phyloP scores from a whole-genome alignment of 768 basidiomycete species.

The Tylopilus subfusipes region DNA sequence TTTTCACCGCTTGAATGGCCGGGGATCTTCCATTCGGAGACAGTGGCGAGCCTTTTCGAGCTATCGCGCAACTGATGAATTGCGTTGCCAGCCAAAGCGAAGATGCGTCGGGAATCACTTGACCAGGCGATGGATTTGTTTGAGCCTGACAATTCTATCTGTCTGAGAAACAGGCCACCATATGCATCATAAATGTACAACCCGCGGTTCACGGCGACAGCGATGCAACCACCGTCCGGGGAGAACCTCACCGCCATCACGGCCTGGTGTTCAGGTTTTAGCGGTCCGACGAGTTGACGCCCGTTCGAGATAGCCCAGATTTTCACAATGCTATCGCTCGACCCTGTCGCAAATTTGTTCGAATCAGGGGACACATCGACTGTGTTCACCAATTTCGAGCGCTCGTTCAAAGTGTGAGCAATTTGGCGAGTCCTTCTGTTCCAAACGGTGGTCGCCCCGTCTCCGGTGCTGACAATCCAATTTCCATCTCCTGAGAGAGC shows the following conservation, averaged over 20 bases:
- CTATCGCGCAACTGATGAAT: no score
- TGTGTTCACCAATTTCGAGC: neutral
- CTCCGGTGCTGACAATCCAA: neutral
- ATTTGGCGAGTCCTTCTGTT: neutral
- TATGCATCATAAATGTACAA: no score
- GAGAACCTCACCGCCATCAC: constrained; percentile 3
- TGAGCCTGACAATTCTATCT: no score
- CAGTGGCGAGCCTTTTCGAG: neutral
- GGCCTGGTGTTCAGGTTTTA: neutral
- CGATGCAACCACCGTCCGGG: neutral
- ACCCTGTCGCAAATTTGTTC: neutral
- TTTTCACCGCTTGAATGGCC: neutral
- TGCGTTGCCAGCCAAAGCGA: neutral
- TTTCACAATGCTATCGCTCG: neutral
- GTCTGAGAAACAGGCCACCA: no score
- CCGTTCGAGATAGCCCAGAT: constrained; percentile 4
- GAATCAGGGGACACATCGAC: constrained; percentile 1
- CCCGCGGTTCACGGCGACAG: neutral
- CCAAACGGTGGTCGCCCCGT: neutral
- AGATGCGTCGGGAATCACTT: neutral
- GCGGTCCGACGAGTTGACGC: neutral
- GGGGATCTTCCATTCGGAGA: neutral
- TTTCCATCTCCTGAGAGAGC: neutral
- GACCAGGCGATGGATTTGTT: neutral
- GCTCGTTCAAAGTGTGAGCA: neutral